Base-by-base conservation (phyloP, 768 basidiomycete species). In the Pleurotus sapidus region DNA sequence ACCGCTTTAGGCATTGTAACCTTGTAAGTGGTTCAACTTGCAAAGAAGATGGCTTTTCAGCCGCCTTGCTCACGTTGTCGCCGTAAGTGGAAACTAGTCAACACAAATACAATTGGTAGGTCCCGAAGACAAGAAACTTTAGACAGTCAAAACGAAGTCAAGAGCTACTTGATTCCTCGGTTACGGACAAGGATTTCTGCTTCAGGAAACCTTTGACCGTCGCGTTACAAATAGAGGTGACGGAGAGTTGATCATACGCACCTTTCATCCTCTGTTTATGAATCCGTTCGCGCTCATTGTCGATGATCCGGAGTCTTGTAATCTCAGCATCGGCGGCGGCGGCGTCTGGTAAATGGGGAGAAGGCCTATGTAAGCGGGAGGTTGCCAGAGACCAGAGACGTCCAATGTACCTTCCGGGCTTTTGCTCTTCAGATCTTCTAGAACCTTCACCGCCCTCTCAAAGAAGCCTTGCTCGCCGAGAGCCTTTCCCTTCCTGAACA, bases 401-500 rank as follows among this genome's bases (percentile, higher is more conserved):
- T 9, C 8, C 30, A 34, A 2, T 68, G 27, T 59, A 86, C 91
- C 89, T 59, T 77, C 63, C 12, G 86, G 81, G 56, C 82, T 84
- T 67, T 89, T 80, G 63, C 74, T 77, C 64, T 86, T 83, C 39
- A 91, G 69, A 23, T 90, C 88, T 49, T 82, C 73, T 24, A 93
- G 74, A 40, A 86, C 77, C 60, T 77, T 81, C 58, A 85, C 78
- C 1, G 91, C 86, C 64, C 85, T 88, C 61, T 92, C 89, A 59
- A 84, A 86, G 65, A 76, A 91, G 1, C 92, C 91, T 60, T 80
- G 79, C 65, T 93, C 89, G 24, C 86, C 87, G 9, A 88, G 70
- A 0, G 88, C 91, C 68, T 91, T 92, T 17, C 81, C 91, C 68
- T 93, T 93, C 34, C 92, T 79, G 72, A 88, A 92, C 69, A 86